Conservation (phyloP, 768 basidiomycete genomes). For the Trametes sanguinea region DNA sequence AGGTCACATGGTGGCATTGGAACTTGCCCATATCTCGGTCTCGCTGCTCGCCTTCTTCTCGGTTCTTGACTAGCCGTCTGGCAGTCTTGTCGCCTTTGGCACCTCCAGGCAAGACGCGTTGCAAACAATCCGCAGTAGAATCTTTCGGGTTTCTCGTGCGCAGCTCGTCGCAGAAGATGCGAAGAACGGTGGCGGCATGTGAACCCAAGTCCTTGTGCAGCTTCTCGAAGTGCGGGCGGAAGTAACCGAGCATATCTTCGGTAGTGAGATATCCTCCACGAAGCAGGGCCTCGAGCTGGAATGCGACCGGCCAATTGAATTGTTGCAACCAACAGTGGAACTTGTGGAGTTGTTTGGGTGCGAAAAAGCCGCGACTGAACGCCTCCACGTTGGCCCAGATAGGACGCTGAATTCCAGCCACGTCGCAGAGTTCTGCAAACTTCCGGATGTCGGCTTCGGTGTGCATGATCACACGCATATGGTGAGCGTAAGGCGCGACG, state of each 20-base stretch:
- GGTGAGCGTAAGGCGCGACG: constrained; percentile 71
- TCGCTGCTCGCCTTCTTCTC: background rate
- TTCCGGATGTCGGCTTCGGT: constrained; percentile 49
- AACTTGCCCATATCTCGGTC: constrained; percentile 41
- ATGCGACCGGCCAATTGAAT: constrained; percentile 68
- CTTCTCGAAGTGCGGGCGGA: constrained; percentile 46
- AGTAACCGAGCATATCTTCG: constrained; percentile 46
- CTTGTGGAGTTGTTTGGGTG: constrained; percentile 44
- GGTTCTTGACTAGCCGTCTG: background rate
- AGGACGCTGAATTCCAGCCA: constrained; percentile 44
- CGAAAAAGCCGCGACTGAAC: constrained; percentile 51
- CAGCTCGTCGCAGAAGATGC: constrained; percentile 53
- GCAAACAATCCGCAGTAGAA: constrained; percentile 47
- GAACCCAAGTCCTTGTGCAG: constrained; percentile 38
- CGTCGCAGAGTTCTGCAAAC: constrained; percentile 56
- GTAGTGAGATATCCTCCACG: constrained; percentile 65
- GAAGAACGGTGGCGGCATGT: constrained; percentile 51
- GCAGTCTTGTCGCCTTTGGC: constrained; percentile 3
- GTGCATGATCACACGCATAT: constrained; percentile 63
- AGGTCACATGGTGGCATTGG: constrained; percentile 70
- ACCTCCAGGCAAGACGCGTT: constrained; percentile 33
- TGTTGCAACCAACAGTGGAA: constrained; percentile 46
- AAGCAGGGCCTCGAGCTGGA: constrained; percentile 74
- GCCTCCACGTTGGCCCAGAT: constrained; percentile 49
- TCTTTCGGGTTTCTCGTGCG: constrained; percentile 45